These are phyloP conservation scores for Vitellaria paradoxa DNA, from an alignment of 179 eudicot species.

Conservation along the genomic window DNA sequence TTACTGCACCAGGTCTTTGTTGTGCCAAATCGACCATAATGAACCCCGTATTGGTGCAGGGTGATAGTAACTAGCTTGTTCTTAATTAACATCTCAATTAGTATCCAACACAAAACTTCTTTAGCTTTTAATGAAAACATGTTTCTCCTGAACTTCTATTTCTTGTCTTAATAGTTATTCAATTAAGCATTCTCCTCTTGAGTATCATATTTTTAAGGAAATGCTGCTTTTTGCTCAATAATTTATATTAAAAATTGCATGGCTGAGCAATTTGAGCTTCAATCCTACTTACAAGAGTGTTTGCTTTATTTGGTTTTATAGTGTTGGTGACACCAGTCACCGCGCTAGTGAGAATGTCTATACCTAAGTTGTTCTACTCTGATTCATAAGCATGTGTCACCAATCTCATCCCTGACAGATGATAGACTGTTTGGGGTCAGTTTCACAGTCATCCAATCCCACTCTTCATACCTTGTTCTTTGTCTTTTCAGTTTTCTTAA, in stretches of 20 bases:
- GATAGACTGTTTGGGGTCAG: background rate
- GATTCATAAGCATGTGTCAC: background rate
- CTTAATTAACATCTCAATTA: background rate
- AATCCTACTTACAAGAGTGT: background rate
- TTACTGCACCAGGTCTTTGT: background rate
- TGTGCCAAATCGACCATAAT: background rate
- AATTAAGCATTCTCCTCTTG: background rate
- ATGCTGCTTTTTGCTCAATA: background rate
- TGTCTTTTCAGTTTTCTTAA: background rate
- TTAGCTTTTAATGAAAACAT: background rate
- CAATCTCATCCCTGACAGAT: background rate
- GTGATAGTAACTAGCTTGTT: background rate
- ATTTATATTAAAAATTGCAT: background rate
- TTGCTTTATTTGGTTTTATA: background rate
- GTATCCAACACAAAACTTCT: background rate
- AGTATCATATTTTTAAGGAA: background rate
- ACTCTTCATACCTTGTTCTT: background rate
- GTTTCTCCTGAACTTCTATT: background rate
- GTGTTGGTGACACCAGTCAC: background rate
- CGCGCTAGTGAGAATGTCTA: background rate
- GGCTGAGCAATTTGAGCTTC: conserved; percentile 4
- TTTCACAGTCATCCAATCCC: background rate
- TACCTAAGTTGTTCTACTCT: background rate
- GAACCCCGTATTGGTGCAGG: background rate
- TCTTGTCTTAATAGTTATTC: background rate